Evolutionary conservation across 2,329 filamentous ascomycete species (phyloP).

Genomic region (Hymenoscyphus scutula): DNA sequence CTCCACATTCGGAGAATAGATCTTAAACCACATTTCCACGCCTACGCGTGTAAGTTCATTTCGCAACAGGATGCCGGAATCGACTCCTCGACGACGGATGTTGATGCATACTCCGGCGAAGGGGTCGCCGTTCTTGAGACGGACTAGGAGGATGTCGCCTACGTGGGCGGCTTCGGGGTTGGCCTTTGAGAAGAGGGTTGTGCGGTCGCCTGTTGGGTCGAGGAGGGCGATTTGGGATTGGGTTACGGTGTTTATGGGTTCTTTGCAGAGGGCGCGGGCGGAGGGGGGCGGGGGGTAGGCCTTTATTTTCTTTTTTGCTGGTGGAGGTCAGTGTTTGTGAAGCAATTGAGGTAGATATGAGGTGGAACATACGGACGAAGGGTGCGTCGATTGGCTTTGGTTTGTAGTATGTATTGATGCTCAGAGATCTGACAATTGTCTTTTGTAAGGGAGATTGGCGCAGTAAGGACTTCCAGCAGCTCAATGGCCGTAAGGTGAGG

Average conservation of each 20-base stretch:
- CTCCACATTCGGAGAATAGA: slow-evolving; percentile 85
- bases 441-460: slow-evolving; percentile 52
- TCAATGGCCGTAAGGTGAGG: slow-evolving; percentile 59
- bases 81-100: slow-evolving; percentile 82
- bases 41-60: slow-evolving; percentile 83
- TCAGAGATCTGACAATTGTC: slow-evolving; percentile 46
- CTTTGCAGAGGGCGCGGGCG: slow-evolving; percentile 53
- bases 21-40: slow-evolving; percentile 97
- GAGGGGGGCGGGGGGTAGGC: slow-evolving; percentile 54
- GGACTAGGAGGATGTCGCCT: slow-evolving; percentile 89
- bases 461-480: slow-evolving; percentile 66
- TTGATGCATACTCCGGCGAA: slow-evolving; percentile 87
- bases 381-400: slow-evolving; percentile 37
- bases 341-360: background rate
- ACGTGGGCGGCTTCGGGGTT: slow-evolving; percentile 78
- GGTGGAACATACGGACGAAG: slow-evolving; percentile 14
- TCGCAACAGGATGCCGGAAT: slow-evolving; percentile 82
- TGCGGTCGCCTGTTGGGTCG: slow-evolving; percentile 81
- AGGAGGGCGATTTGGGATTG: slow-evolving; percentile 68
- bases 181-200: slow-evolving; percentile 72
- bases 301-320: slow-evolving; percentile 47
- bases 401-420: slow-evolving; percentile 43
- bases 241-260: slow-evolving; percentile 68
- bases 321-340: slow-evolving; percentile 13
- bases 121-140: slow-evolving; percentile 79